Conservation (phyloP, 1,284 basidiomycete genomes). For the Nidula niveotomentosa region DNA sequence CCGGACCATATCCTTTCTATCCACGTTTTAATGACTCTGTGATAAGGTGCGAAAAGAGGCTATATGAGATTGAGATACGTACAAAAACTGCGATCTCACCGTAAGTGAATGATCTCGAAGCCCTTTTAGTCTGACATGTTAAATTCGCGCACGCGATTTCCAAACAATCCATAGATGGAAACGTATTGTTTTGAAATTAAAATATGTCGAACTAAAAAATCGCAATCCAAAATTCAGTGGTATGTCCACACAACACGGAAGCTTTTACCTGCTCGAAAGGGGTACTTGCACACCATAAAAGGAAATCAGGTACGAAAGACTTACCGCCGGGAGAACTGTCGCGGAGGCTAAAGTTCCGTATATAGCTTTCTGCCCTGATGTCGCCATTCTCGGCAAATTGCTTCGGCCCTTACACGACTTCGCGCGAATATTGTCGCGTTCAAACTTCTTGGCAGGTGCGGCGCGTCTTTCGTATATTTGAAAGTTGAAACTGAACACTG, state of each 20-base stretch:
- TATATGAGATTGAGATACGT: too few species aligned
- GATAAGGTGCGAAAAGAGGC: too few species aligned
- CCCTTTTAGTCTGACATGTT: too few species aligned
- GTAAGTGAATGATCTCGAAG: too few species aligned
- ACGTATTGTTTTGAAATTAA: too few species aligned
- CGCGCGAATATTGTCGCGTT: neutral
- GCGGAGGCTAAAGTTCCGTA: neutral
- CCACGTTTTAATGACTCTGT: too few species aligned
- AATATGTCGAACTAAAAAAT: too few species aligned
- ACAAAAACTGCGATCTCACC: too few species aligned
- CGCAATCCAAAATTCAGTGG: neutral
- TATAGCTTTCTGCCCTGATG: neutral
- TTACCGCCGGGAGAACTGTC: neutral
- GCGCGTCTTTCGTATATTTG: neutral
- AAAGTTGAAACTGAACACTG: neutral
- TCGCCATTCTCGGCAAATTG: neutral
- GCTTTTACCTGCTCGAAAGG: neutral
- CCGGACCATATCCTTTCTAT: too few species aligned
- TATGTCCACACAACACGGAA: neutral
- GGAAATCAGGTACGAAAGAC: neutral
- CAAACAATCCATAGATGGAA: too few species aligned
- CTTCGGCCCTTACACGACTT: neutral
- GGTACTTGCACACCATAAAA: neutral
- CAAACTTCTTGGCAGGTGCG: neutral
- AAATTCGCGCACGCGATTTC: too few species aligned